Evolutionary conservation across 1,139 yeast species (phyloP).

Genomic region (Candida sojae): DNA sequence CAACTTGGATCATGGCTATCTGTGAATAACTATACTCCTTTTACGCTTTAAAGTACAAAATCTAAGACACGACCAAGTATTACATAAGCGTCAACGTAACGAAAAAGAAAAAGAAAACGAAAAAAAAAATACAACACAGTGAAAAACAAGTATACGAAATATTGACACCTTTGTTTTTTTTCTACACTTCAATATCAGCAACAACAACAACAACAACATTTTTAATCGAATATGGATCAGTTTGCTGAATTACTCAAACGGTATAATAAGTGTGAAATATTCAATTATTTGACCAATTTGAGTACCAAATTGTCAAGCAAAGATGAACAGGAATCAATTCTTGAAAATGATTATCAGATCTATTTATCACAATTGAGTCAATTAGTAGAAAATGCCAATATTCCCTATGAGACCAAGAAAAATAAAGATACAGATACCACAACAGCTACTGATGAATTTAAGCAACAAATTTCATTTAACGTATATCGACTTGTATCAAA

Average conservation of each 20-base stretch:
- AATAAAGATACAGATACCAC: constrained; percentile 12
- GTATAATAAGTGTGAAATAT: constrained; percentile 23
- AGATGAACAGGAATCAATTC: constrained; percentile 8
- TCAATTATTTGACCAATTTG: constrained; percentile 25
- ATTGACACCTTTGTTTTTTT: background rate
- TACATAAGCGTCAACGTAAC: too few relatives aligned
- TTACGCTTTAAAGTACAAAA: too few relatives aligned
- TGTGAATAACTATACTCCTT: too few relatives aligned
- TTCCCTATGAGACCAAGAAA: constrained; percentile 15
- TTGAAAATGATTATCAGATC: constrained; percentile 17
- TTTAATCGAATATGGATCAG: constrained; percentile 12
- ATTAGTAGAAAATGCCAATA: constrained; percentile 21
- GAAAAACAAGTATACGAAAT: background rate
- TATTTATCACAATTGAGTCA: constrained; percentile 19
- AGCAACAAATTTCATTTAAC: constrained; percentile 21
- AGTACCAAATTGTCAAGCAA: constrained; percentile 21
- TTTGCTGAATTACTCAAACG: constrained; percentile 20
- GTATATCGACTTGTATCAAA: constrained; percentile 33
- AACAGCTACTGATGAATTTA: background rate
- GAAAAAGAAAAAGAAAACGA: background rate
- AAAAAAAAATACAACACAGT: background rate
- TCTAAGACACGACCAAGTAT: too few relatives aligned
- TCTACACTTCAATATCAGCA: background rate
- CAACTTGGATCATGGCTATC: too few relatives aligned
- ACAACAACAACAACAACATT: background rate